Percentiles rank a stretch among this genome's conserved stretches.
Evolutionary conservation across 2,329 filamentous ascomycete species (phyloP).

Genomic region (Shiraia sp.): DNA sequence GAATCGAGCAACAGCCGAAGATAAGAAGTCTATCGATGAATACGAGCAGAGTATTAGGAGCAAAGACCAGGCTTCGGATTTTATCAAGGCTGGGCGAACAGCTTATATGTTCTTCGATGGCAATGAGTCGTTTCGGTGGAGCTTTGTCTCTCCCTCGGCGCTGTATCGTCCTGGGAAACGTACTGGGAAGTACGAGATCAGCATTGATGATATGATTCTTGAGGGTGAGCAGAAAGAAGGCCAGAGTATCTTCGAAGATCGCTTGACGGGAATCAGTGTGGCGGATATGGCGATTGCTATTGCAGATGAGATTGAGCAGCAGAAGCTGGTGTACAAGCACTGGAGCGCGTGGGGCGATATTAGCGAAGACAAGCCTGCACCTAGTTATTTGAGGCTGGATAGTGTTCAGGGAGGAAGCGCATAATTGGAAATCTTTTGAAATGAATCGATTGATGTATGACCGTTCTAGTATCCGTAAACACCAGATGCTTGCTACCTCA

Average conservation of each 20-base stretch:
- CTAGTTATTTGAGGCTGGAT: constrained; percentile 30
- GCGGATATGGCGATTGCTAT: constrained; percentile 42
- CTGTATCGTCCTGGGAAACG: constrained; percentile 39
- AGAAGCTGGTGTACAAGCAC: constrained; percentile 34
- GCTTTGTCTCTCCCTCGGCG: constrained; percentile 38
- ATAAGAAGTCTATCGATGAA: constrained; percentile 17
- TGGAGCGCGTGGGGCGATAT: constrained; percentile 39
- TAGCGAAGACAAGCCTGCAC: constrained; percentile 29
- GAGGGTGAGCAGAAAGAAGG: constrained; percentile 26
- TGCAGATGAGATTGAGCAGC: constrained; percentile 38
- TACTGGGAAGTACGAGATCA: constrained; percentile 39
- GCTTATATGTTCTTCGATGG: constrained; percentile 44
- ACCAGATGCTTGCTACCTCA: constrained; percentile 15
- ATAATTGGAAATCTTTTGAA: neutral
- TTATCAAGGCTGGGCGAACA: constrained; percentile 40
- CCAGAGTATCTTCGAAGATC: constrained; percentile 31
- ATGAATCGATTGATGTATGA: too few relatives aligned
- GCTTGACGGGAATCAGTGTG: constrained; percentile 39
- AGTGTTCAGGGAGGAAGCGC: constrained; percentile 20
- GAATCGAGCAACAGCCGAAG: constrained; percentile 16
- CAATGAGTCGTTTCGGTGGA: constrained; percentile 38
- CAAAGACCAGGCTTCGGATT: constrained; percentile 33
- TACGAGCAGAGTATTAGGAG: constrained; percentile 27
- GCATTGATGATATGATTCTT: constrained; percentile 38
- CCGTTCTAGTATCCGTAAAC: neutral